These are phyloP conservation scores for Phaeotremella fagi DNA, from an alignment of 768 basidiomycete genomes.

Conservation along the genomic window DNA sequence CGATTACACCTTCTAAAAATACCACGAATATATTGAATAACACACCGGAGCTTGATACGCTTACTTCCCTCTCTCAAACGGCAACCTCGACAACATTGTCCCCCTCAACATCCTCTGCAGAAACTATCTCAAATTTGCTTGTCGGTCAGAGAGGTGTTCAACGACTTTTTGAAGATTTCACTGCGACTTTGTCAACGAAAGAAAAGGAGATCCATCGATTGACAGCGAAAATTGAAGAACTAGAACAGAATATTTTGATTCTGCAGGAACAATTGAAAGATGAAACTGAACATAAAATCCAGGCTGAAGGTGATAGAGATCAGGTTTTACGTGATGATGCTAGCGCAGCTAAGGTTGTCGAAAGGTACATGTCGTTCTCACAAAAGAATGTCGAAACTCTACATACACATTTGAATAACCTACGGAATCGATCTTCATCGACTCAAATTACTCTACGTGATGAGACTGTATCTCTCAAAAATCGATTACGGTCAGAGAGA, in stretches of 20 bases:
- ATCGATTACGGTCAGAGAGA: constrained; percentile 22
- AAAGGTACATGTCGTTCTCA: constrained; percentile 50
- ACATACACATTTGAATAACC: constrained; percentile 42
- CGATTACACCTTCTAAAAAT: constrained; percentile 8
- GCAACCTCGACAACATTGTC: too few relatives aligned
- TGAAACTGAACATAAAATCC: constrained; percentile 25
- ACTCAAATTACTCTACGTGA: constrained; percentile 38
- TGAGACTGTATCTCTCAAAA: constrained; percentile 26
- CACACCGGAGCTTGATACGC: background rate
- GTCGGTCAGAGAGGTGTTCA: constrained; percentile 40
- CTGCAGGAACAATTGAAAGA: constrained; percentile 19
- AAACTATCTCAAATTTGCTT: constrained; percentile 37
- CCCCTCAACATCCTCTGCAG: too few relatives aligned
- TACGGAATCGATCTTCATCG: constrained; percentile 36
- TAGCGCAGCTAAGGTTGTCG: constrained; percentile 46
- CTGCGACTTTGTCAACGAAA: constrained; percentile 19
- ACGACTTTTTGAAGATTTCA: constrained; percentile 40
- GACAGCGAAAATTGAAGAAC: constrained; percentile 23
- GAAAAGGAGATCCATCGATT: constrained; percentile 31
- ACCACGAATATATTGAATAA: constrained; percentile 1
- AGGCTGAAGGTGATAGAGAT: constrained; percentile 25
- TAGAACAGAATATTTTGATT: constrained; percentile 22
- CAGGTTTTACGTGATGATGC: constrained; percentile 38
- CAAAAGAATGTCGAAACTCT: constrained; percentile 47
- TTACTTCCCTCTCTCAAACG: background rate